Percentiles rank a stretch among this genome's conserved stretches.
Evolutionary conservation across 2,329 filamentous ascomycete genomes (phyloP).

Genomic region (Echinosphaeria canescens): DNA sequence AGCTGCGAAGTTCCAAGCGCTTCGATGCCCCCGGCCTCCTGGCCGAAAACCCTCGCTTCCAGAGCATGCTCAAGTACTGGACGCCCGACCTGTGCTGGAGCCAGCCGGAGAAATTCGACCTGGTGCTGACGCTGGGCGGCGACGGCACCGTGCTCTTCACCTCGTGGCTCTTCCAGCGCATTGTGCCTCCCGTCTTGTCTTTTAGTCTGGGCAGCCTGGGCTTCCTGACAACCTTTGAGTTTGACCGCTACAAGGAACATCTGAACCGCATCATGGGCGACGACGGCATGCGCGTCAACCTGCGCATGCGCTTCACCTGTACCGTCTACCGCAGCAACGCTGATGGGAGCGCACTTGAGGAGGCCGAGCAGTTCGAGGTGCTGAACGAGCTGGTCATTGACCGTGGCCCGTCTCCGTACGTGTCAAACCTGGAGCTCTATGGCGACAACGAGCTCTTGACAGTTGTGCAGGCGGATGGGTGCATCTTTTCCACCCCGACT

Average conservation of each 20-base stretch:
- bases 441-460: constrained; percentile 90
- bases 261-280: constrained; percentile 84
- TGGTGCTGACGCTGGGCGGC: constrained; percentile 73
- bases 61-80: constrained; percentile 84
- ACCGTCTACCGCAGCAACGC: constrained; percentile 67
- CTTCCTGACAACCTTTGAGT: constrained; percentile 80
- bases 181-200: constrained; percentile 67
- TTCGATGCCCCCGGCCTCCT: constrained; percentile 61
- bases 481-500: constrained; percentile 93
- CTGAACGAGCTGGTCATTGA: constrained; percentile 98
- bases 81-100: constrained; percentile 90
- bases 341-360: constrained; percentile 44
- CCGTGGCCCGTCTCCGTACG: constrained; percentile 86
- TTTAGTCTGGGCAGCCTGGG: constrained; percentile 71
- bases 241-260: constrained; percentile 69
- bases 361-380: constrained; percentile 93
- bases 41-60: constrained; percentile 52
- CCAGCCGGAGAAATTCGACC: constrained; percentile 82
- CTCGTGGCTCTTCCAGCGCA: constrained; percentile 78
- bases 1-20: constrained; percentile 69
- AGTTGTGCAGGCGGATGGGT: constrained; percentile 89
- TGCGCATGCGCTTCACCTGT: constrained; percentile 97
- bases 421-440: constrained; percentile 90
- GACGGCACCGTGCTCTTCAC: constrained; percentile 80
- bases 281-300: constrained; percentile 86